Conservation (phyloP, 345 rosid genomes). For the Anastatica hierochuntica region DNA sequence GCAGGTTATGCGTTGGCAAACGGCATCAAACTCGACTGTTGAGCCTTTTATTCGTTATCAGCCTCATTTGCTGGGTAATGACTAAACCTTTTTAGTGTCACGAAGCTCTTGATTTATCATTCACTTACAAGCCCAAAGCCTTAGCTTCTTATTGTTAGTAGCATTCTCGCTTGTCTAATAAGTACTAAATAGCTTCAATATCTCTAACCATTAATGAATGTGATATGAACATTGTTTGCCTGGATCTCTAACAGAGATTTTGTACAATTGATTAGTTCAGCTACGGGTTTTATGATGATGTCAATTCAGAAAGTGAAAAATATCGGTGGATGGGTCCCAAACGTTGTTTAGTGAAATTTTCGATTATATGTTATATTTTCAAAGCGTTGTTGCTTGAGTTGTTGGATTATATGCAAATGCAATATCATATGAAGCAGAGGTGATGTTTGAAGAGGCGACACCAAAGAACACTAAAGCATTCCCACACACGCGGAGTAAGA, state of each 20-base stretch:
- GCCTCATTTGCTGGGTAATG: constrained; percentile 97
- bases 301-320: constrained; percentile 85
- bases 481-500: constrained; percentile 24
- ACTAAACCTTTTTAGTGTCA: background rate
- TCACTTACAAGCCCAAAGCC: background rate
- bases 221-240: background rate
- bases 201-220: background rate
- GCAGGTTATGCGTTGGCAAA: constrained; percentile 95
- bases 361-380: constrained; percentile 35
- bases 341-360: constrained; percentile 35
- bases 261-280: constrained; percentile 36
- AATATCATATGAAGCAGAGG: constrained; percentile 83
- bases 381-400: background rate
- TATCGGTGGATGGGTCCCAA: constrained; percentile 98
- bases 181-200: too few relatives aligned
- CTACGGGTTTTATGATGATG: constrained; percentile 97
- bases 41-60: constrained; percentile 80
- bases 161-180: too few relatives aligned
- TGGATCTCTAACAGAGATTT: constrained; percentile 15
- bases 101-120: background rate
- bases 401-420: constrained; percentile 10
- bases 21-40: constrained; percentile 39
- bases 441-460: constrained; percentile 51
- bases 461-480: constrained; percentile 30
- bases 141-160: too few relatives aligned